These are phyloP conservation scores for Metschnikowia corniflorae DNA, from an alignment of 805 yeast species.

Conservation along the genomic window DNA sequence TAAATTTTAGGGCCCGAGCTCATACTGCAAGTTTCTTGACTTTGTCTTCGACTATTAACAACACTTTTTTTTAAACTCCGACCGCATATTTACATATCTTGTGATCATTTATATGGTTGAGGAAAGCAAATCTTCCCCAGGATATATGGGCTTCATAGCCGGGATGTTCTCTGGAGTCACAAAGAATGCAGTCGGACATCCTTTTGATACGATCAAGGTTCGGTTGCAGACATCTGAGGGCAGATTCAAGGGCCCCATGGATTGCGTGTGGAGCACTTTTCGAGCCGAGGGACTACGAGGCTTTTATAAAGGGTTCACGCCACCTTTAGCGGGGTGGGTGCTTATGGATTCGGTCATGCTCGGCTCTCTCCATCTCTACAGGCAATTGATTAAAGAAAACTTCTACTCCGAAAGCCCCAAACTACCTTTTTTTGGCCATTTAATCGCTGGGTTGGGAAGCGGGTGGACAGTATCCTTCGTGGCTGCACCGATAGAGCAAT, in stretches of 20 bases:
- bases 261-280: slow-evolving; percentile 71
- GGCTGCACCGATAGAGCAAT: slow-evolving; percentile 92
- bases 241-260: slow-evolving; percentile 75
- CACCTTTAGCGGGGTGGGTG: slow-evolving; percentile 92
- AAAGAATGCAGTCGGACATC: slow-evolving; percentile 89
- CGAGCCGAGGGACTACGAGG: slow-evolving; percentile 75
- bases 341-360: slow-evolving; percentile 89
- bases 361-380: slow-evolving; percentile 78
- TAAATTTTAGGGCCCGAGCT: neutral
- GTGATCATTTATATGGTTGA: slow-evolving; percentile 5
- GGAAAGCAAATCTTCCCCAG: slow-evolving; percentile 35
- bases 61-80: neutral
- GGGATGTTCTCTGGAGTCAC: slow-evolving; percentile 86
- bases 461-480: slow-evolving; percentile 92
- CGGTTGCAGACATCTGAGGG: slow-evolving; percentile 65
- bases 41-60: no score
- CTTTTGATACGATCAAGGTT: slow-evolving; percentile 88
- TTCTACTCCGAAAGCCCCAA: slow-evolving; percentile 58
- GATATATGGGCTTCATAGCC: slow-evolving; percentile 75
- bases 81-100: no score
- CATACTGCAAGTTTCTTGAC: no score
- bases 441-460: slow-evolving; percentile 74
- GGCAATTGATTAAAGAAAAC: slow-evolving; percentile 61
- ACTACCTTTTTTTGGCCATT: slow-evolving; percentile 71
- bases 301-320: slow-evolving; percentile 86